A percentile compares a stretch with the other conserved stretches of the same genome.
phyloP scores from a whole-genome alignment of 108 stramenopile genomes.

The Craspedostauros australis region DNA sequence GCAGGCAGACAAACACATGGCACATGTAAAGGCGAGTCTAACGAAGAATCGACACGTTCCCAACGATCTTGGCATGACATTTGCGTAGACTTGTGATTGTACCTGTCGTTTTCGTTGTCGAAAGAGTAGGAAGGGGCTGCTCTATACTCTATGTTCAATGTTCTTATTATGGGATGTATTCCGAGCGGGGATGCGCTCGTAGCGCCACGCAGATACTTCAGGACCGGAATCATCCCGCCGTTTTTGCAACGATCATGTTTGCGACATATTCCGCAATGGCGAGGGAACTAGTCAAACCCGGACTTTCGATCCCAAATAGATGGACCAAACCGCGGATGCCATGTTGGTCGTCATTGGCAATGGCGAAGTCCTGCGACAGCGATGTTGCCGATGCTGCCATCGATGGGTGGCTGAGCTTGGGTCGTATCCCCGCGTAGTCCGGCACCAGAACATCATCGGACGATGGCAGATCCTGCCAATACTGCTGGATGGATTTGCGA shows the following conservation, averaged over 20 bases:
- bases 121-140: no score
- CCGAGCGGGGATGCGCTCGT: no score
- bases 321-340: slow-evolving; percentile 61
- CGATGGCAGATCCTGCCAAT: slow-evolving; percentile 67
- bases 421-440: slow-evolving; percentile 80
- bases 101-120: no score
- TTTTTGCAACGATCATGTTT: slow-evolving; percentile 14
- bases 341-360: slow-evolving; percentile 42
- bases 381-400: background rate
- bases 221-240: no score
- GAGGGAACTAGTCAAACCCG: slow-evolving; percentile 79
- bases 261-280: slow-evolving; percentile 62
- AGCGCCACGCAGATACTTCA: no score
- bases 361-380: slow-evolving; percentile 54
- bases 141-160: no score
- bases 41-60: no score
- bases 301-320: slow-evolving; percentile 82
- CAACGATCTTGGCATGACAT: no score
- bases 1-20: no score
- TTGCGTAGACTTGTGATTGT: no score
- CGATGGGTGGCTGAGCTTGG: slow-evolving; percentile 70
- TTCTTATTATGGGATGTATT: no score
- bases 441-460: slow-evolving; percentile 41
- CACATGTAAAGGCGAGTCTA: no score
- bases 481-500: slow-evolving; percentile 58